These are phyloP conservation scores for Fusarium irregulare DNA, from an alignment of 2,329 filamentous ascomycete species.

Conservation along the genomic window DNA sequence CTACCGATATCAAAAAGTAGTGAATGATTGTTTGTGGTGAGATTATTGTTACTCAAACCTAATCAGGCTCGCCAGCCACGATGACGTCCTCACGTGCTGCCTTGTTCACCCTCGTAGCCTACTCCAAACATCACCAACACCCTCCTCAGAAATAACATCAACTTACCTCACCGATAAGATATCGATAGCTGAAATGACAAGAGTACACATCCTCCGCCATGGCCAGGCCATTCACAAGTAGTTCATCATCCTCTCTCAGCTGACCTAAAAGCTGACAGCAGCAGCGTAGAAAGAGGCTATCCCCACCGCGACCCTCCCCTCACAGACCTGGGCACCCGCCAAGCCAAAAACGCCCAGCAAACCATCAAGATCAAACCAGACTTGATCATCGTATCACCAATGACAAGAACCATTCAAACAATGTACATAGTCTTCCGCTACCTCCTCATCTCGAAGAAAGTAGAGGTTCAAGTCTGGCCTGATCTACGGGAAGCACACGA, in stretches of 20 bases:
- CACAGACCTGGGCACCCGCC: conserved; percentile 21
- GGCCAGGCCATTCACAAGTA: conserved; percentile 33
- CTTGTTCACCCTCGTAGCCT: neutral
- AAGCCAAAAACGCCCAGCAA: conserved; percentile 14
- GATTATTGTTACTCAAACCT: neutral
- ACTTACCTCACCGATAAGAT: neutral
- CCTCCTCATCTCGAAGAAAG: conserved; percentile 2
- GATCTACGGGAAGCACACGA: conserved; percentile 43
- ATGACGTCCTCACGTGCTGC: neutral
- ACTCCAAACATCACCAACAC: neutral
- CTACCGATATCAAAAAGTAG: neutral
- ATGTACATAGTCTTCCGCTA: conserved; percentile 30
- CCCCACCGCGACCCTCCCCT: conserved; percentile 33
- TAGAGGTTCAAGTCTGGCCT: conserved; percentile 38
- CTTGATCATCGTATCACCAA: conserved; percentile 27
- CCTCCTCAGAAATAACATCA: neutral
- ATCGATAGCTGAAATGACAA: conserved; percentile 1
- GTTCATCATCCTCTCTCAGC: no score
- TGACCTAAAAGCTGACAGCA: neutral
- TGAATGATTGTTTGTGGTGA: neutral
- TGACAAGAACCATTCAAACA: conserved; percentile 39
- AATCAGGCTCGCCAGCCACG: neutral
- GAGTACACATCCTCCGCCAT: conserved; percentile 30
- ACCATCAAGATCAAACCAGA: conserved; percentile 6
- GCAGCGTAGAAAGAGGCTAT: conserved; percentile 34